Evolutionary conservation across 2,329 filamentous ascomycete genomes (phyloP).

Genomic region (Emmonsiellopsis sp.): DNA sequence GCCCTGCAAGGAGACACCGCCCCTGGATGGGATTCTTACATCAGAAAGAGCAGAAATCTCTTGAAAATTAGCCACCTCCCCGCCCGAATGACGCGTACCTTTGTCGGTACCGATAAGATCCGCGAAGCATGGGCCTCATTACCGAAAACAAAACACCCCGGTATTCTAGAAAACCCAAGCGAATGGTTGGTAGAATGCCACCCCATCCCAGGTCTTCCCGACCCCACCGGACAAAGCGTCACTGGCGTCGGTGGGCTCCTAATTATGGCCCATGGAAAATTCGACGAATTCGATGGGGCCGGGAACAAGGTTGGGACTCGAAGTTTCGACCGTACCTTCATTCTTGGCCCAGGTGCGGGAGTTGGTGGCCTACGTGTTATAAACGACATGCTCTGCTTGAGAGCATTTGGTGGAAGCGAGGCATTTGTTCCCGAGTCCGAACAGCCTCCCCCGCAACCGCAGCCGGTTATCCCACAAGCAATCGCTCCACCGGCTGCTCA

Average conservation of each 20-base stretch:
- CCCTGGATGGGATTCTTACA: conserved; percentile 60
- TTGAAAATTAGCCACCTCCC: conserved; percentile 55
- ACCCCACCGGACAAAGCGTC: conserved; percentile 54
- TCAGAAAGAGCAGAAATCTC: conserved; percentile 70
- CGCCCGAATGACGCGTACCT: conserved; percentile 56
- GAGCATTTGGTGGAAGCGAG: conserved; percentile 53
- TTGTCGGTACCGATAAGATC: conserved; percentile 57
- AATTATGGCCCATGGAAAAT: conserved; percentile 74
- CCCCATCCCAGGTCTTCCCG: conserved; percentile 60
- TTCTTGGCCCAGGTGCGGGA: conserved; percentile 65
- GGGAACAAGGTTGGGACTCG: conserved; percentile 53
- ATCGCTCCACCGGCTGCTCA: conserved; percentile 11
- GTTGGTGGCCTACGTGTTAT: conserved; percentile 62
- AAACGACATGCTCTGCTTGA: conserved; percentile 68
- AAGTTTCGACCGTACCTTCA: conserved; percentile 73
- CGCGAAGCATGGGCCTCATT: conserved; percentile 59
- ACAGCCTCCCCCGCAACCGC: conserved; percentile 28
- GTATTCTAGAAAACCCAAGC: conserved; percentile 55
- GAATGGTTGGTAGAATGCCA: conserved; percentile 82
- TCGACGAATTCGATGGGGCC: conserved; percentile 60
- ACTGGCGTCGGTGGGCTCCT: conserved; percentile 68
- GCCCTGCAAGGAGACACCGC: conserved; percentile 36
- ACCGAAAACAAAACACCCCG: conserved; percentile 65
- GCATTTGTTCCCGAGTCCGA: conserved; percentile 41
- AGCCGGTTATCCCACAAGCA: conserved; percentile 27